These are phyloP conservation scores for Cardamine occulta DNA, from an alignment of 345 rosid genomes.

Conservation along the genomic window DNA sequence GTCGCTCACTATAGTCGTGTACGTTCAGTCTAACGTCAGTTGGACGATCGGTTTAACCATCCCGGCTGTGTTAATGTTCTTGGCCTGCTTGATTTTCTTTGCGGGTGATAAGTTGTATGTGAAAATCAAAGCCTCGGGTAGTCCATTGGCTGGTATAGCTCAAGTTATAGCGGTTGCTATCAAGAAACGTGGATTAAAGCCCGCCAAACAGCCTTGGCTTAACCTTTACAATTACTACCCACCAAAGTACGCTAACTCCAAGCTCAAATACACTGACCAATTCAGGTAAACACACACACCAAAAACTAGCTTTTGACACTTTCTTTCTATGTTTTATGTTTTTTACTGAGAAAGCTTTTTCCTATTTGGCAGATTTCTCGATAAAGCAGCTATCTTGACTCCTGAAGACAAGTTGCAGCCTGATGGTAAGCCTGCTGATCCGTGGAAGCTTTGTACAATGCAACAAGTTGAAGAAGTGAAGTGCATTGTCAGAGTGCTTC, in stretches of 20 bases:
- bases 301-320: background rate
- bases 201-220: slow-evolving; percentile 51
- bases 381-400: slow-evolving; percentile 61
- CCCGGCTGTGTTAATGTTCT: slow-evolving; percentile 66
- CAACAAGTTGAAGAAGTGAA: slow-evolving; percentile 80
- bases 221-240: slow-evolving; percentile 44
- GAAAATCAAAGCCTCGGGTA: slow-evolving; percentile 67
- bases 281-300: slow-evolving; percentile 34
- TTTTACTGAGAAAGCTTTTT: slow-evolving; percentile 20
- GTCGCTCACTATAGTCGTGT: slow-evolving; percentile 68
- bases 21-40: slow-evolving; percentile 71
- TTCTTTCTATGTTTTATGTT: background rate
- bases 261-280: slow-evolving; percentile 44
- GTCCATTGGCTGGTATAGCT: slow-evolving; percentile 68
- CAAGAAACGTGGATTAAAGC: slow-evolving; percentile 56
- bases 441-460: slow-evolving; percentile 67
- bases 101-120: slow-evolving; percentile 70
- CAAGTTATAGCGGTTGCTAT: slow-evolving; percentile 58
- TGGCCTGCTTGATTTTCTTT: slow-evolving; percentile 60
- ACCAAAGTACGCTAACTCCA: slow-evolving; percentile 43
- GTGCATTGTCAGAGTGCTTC: slow-evolving; percentile 63
- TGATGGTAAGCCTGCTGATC: slow-evolving; percentile 56
- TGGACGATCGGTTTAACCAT: slow-evolving; percentile 79
- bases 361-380: slow-evolving; percentile 50
- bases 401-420: slow-evolving; percentile 45